These are phyloP conservation scores for Russula sp. DNA, from an alignment of 768 basidiomycete genomes.

Conservation along the genomic window DNA sequence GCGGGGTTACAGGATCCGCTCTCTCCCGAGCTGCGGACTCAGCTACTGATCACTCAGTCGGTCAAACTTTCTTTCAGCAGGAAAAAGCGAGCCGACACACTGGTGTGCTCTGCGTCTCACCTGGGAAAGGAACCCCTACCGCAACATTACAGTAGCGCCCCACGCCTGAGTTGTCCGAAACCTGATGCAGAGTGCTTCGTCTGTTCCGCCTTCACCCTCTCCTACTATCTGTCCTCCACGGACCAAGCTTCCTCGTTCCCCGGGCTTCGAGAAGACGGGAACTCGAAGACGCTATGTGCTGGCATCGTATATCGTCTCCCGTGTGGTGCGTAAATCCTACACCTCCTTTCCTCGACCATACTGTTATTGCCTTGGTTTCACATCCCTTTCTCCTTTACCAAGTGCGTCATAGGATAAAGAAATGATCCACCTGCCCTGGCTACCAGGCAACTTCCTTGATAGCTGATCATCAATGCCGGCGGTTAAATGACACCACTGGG, in stretches of 20 bases:
- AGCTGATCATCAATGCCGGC: not conserved
- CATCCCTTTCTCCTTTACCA: not conserved
- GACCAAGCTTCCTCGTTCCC: not conserved
- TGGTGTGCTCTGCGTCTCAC: no score
- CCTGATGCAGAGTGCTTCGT: not conserved
- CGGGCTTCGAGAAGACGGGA: not conserved
- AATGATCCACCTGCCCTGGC: not conserved
- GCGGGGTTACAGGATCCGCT: no score
- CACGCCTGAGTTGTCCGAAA: not conserved
- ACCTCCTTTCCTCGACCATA: not conserved
- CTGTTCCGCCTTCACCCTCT: not conserved
- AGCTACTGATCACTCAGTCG: no score
- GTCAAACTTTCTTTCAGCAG: no score
- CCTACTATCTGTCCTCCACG: not conserved
- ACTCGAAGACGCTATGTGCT: not conserved
- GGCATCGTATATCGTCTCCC: not conserved
- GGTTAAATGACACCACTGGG: not conserved
- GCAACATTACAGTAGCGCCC: no score
- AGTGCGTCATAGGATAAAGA: not conserved
- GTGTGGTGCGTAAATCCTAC: not conserved
- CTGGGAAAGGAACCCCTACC: no score
- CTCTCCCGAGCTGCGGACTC: no score
- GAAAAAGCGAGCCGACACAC: no score
- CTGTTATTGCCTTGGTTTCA: not conserved
- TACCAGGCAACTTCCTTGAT: not conserved